Percentiles rank a stretch among this genome's conserved stretches.
Conservation (phyloP, 441 rosid species). For the Erodium moschatum region DNA sequence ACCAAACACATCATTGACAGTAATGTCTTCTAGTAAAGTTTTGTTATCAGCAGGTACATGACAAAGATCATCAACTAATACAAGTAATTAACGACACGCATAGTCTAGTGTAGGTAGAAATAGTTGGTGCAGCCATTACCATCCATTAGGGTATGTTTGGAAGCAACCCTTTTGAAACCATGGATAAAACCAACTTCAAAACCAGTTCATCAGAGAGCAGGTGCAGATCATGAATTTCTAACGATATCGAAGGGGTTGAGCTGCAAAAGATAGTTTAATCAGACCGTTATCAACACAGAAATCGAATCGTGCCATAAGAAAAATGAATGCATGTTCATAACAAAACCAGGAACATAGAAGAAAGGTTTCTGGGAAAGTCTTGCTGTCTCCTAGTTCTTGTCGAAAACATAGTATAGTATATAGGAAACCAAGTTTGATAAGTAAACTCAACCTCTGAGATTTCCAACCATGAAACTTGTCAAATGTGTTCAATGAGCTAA, state of each 20-base stretch:
- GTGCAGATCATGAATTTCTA: constrained; percentile 3
- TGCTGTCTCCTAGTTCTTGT: not conserved
- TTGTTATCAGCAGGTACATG: not conserved
- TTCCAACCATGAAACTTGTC: too few relatives aligned
- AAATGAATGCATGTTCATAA: not conserved
- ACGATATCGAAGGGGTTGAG: not conserved
- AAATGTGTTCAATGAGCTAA: constrained; percentile 19
- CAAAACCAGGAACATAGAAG: not conserved
- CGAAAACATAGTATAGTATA: not conserved
- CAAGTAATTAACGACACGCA: too few relatives aligned
- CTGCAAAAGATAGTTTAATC: constrained; percentile 2
- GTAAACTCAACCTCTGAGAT: constrained; percentile 10
- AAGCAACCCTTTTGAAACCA: constrained; percentile 1
- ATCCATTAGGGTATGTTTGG: not conserved
- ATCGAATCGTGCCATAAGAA: not conserved
- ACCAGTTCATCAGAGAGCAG: constrained; percentile 4
- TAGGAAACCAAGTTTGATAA: constrained; percentile 25
- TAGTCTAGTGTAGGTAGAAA: too few relatives aligned
- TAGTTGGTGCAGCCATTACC: not conserved
- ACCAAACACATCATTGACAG: not conserved
- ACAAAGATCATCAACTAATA: too few relatives aligned
- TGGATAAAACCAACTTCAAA: not conserved
- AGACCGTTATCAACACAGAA: not conserved
- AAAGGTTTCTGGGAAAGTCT: not conserved
- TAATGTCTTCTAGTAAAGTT: not conserved